Conservation (phyloP, 768 basidiomycete species). For the Boletus fagicola region DNA sequence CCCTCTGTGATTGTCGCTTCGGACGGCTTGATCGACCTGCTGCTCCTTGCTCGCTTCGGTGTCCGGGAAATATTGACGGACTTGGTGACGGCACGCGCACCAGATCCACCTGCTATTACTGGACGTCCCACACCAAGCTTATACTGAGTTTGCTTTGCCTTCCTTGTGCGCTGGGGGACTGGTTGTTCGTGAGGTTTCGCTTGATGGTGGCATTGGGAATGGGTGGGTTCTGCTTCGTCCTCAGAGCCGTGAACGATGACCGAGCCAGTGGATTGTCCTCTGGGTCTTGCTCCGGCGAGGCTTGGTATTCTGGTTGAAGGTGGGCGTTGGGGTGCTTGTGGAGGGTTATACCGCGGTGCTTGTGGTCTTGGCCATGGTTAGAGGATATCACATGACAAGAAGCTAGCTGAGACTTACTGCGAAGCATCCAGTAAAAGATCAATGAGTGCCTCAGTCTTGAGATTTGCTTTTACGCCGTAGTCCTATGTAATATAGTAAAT, state of each 20-base stretch:
- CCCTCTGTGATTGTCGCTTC: conserved; percentile 62
- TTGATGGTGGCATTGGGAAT: conserved; percentile 21
- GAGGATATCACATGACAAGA: conserved; percentile 37
- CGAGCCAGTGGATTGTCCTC: conserved; percentile 35
- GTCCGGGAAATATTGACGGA: conserved; percentile 50
- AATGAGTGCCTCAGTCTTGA: conserved; percentile 77
- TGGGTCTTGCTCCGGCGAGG: conserved; percentile 26
- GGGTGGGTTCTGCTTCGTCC: conserved; percentile 39
- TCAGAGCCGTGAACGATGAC: conserved; percentile 42
- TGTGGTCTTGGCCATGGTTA: conserved; percentile 31
- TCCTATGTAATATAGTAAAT: conserved; percentile 45
- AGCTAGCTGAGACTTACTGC: conserved; percentile 36
- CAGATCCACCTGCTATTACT: conserved; percentile 59
- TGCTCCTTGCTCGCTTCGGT: conserved; percentile 47
- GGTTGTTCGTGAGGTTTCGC: conserved; percentile 18
- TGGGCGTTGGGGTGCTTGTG: conserved; percentile 26
- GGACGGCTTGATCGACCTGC: conserved; percentile 45
- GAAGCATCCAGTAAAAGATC: conserved; percentile 63
- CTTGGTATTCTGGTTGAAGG: conserved; percentile 35
- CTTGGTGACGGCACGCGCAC: conserved; percentile 64
- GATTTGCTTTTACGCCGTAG: conserved; percentile 77
- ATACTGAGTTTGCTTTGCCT: conserved; percentile 70
- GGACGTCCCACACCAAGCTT: conserved; percentile 73
- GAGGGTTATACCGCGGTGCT: conserved; percentile 20
- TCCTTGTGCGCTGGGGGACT: conserved; percentile 47